These are phyloP conservation scores for Cutaneotrichosporon sp. DNA, from an alignment of 1,284 basidiomycete species.

Conservation along the genomic window DNA sequence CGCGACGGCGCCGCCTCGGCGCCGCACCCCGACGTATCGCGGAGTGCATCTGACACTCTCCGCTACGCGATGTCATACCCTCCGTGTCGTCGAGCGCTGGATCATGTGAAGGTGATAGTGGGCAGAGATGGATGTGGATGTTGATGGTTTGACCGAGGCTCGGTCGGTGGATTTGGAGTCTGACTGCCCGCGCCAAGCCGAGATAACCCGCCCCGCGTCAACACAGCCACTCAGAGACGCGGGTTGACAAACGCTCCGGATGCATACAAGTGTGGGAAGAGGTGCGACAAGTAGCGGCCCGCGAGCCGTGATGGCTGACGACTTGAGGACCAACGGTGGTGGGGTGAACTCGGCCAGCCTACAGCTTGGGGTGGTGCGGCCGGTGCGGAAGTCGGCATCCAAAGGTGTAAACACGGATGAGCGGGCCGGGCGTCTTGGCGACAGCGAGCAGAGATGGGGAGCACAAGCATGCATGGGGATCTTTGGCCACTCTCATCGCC, in stretches of 20 bases:
- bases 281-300: too few relatives aligned
- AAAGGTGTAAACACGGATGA: too few relatives aligned
- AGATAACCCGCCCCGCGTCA: background rate
- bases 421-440: too few relatives aligned
- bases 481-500: too few relatives aligned
- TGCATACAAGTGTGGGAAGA: background rate
- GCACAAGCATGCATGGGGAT: background rate
- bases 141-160: background rate
- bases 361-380: too few relatives aligned
- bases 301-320: too few relatives aligned
- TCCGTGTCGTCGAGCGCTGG: background rate
- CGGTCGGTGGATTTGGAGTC: conserved; percentile 2
- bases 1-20: background rate
- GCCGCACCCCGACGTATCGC: background rate
- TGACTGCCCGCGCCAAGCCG: background rate
- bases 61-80: background rate
- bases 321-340: too few relatives aligned
- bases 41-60: too few relatives aligned
- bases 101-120: background rate
- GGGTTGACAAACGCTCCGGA: background rate
- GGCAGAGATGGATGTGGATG: background rate
- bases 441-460: too few relatives aligned
- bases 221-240: background rate
- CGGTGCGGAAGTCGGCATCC: too few relatives aligned
- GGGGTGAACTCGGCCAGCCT: too few relatives aligned